Conservation (phyloP, 2,329 filamentous ascomycete species). For the Mollisiaceae sp. region DNA sequence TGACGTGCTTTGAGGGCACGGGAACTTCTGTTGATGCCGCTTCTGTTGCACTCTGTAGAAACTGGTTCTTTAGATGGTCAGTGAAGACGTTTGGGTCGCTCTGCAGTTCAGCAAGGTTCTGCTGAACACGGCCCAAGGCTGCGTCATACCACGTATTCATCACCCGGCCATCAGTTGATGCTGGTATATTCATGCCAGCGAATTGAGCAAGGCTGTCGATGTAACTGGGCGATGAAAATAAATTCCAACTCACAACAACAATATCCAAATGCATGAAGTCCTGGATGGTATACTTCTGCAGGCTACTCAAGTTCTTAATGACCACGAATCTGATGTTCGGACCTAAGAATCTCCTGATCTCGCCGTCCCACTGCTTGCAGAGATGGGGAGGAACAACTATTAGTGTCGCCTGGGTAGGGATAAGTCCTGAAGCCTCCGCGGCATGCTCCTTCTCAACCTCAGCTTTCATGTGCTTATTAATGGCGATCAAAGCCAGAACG, state of each 20-base stretch:
- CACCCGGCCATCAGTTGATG: conserved; percentile 45
- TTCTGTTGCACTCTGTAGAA: conserved; percentile 41
- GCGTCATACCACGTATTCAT: conserved; percentile 58
- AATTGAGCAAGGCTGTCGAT: conserved; percentile 55
- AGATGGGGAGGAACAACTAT: conserved; percentile 63
- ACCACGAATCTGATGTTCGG: conserved; percentile 44
- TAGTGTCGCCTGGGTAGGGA: conserved; percentile 59
- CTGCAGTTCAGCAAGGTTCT: conserved; percentile 40
- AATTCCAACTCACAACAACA: conserved; percentile 54
- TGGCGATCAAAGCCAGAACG: conserved; percentile 53
- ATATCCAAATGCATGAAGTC: conserved; percentile 56
- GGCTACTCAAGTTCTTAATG: conserved; percentile 46
- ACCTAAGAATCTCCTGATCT: conserved; percentile 55
- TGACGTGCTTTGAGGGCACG: conserved; percentile 39
- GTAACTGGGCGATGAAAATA: conserved; percentile 55
- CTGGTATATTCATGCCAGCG: conserved; percentile 45
- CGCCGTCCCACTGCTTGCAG: conserved; percentile 60
- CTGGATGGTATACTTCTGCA: conserved; percentile 49
- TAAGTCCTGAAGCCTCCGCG: not conserved
- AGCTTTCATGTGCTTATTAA: not conserved
- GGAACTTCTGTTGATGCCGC: conserved; percentile 37
- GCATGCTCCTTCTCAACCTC: not conserved
- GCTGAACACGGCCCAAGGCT: conserved; percentile 48
- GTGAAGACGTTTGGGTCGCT: conserved; percentile 35
- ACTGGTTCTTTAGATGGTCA: conserved; percentile 20